Conservation (phyloP, 1,284 basidiomycete species). For the Leucoagaricus sp. region DNA sequence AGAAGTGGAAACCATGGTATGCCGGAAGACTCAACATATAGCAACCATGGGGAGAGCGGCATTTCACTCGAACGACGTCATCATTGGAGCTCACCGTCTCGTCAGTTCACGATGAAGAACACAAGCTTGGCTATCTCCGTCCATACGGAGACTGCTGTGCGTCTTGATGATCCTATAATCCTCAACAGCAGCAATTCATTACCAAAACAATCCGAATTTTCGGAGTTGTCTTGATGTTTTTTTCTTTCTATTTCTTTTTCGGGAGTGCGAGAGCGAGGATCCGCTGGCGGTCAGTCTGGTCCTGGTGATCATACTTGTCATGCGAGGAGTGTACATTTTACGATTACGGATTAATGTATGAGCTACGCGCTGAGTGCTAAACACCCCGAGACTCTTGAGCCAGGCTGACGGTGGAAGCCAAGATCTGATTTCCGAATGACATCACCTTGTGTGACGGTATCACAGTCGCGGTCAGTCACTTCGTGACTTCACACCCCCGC, state of each 20-base stretch:
- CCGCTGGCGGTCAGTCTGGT: no score
- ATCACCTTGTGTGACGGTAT: not conserved
- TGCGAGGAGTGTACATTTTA: no score
- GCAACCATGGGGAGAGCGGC: not conserved
- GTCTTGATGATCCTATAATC: not conserved
- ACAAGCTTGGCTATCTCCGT: not conserved
- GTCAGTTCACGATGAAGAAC: not conserved
- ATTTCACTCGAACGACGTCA: not conserved
- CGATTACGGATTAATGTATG: no score
- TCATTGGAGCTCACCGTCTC: not conserved
- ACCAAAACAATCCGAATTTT: not conserved
- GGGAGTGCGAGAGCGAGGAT: no score
- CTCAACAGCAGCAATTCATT: not conserved
- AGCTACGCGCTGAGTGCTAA: no score
- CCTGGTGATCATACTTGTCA: no score
- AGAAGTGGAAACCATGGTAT: not conserved
- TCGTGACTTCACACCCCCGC: not conserved
- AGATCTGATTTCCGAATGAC: not conserved
- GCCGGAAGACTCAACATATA: not conserved
- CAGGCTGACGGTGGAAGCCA: no score
- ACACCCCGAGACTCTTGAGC: no score
- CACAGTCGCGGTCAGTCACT: slow-evolving; percentile 9
- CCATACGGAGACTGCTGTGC: slow-evolving; percentile 5
- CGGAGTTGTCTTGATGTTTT: not conserved
- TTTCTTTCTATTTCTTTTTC: not conserved